Base-by-base conservation (phyloP, 169 alveolate species). In the Plasmodium malariae region DNA sequence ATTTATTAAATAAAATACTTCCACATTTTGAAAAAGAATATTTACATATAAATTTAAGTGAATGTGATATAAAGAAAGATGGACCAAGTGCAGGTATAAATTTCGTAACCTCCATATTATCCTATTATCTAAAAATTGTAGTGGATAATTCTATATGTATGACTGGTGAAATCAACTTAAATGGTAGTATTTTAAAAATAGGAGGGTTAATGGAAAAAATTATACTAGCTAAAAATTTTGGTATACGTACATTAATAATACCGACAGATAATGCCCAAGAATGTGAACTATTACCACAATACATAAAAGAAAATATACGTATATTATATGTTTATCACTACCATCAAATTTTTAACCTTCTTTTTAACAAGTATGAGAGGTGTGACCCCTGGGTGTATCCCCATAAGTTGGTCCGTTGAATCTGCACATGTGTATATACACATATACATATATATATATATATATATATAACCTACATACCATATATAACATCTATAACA, bases 121-220 rank as follows among this genome's bases (percentile, higher is more conserved):
- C 98, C 17, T 88, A 95, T 37, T 98, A 98, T 5, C 51, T 95
- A n/a, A 89, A 91, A 19, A 54, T 69, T 48, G 88, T 98, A 45
- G 87, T 94, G 19, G 83, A 74, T 76, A 95, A 93, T 48, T 83
- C 92, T 37, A 63, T 98, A 48, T 99, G 98, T 54, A 98, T 98
- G 99, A 98, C 99, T 5, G 99, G 99, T 12, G 99, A 98, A 91
- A 94, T 98, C n/a, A 97, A 98, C 28, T 86, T 98, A 72, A 96
- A 98, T 36, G 99, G 99, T 36, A 94, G 97, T 88, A 98, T 98
- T 17, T 85, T 97, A 86, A 93, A 95, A 12, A 94, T 97, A 14
- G 99, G 99, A 45, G 99, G 99, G 54, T 94, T 98, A 67, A 96
- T 96, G 88, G 99, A 98, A 90, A 97, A 97, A 92, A 90, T 97